Base-by-base conservation (phyloP, 1,139 yeast genomes). In the Geotrichum bryndzae region DNA sequence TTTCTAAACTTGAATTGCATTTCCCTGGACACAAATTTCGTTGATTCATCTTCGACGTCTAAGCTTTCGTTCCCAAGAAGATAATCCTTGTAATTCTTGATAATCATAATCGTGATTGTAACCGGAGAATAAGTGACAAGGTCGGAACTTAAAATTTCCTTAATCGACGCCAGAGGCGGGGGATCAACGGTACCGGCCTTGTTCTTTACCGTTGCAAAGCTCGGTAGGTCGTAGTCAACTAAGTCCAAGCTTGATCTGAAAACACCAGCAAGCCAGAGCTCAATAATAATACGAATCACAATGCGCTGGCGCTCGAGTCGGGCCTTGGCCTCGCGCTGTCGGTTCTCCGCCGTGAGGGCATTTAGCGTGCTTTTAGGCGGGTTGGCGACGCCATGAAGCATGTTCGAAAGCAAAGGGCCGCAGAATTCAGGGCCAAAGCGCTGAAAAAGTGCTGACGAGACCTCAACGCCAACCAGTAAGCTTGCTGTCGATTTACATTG, bases 401-500 rank as follows among this genome's bases (percentile, higher is more conserved):
- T 75, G 64, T 79, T 73, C 0, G 79, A 72, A 65, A 87, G 71
- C 61, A 90, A 69, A 29, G 71, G 73, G 0, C 84, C 82, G 0
- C 90, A 81, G 70, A 89, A 87, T 10, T 74, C 72, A 0, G 66
- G 61, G 1, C 79, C 72, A 71, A 91, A 90, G 59, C 97, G 77
- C 72, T 88, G 96, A 73, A 90, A 96, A 33, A 92, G 75, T 0
- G 85, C 86, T 53, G 92, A 84, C 0, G 87, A 80, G 1, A 90
- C 81, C 67, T 87, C 91, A 48, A 84, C 80, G 1, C 87, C 85
- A 0, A 94, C 86, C 25, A 70, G 66, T 1, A 88, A 73, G 70
- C 90, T 97, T 13, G 82, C 85, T 8, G 76, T 72, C 64, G 85
- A 85, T 18, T 79, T 76, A 33, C 84, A 81, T 66, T 80, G 84